Evolutionary conservation across 176 grass and related monocot species (phyloP).

Genomic region (Alloteropsis semialata): DNA sequence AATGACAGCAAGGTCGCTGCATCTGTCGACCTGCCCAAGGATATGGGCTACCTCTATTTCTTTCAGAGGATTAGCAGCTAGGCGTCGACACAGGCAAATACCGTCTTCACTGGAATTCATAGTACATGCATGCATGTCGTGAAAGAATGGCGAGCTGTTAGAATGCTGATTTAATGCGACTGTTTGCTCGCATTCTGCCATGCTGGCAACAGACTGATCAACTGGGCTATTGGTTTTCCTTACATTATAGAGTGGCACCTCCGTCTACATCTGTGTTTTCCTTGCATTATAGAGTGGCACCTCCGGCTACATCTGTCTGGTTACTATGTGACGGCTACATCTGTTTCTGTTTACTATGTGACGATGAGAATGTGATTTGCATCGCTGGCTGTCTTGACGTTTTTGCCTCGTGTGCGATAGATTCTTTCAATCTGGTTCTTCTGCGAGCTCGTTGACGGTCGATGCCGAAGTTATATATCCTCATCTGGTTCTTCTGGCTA

Average conservation of each 20-base stretch:
- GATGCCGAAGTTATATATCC: too few relatives aligned
- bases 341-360: too few relatives aligned
- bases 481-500: too few relatives aligned
- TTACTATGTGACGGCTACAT: too few relatives aligned
- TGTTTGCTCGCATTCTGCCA: background rate
- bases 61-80: conserved; percentile 66
- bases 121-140: conserved; percentile 1
- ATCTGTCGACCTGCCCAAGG: conserved; percentile 91
- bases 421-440: too few relatives aligned
- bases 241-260: too few relatives aligned
- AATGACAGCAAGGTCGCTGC: conserved; percentile 88
- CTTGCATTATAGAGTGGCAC: background rate
- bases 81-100: conserved; percentile 7
- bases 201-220: background rate
- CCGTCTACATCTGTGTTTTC: too few relatives aligned
- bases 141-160: background rate
- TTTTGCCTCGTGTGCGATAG: too few relatives aligned
- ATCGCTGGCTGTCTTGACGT: too few relatives aligned
- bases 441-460: too few relatives aligned
- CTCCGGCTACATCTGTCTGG: background rate
- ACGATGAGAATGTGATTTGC: too few relatives aligned
- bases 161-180: background rate
- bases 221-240: background rate
- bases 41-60: conserved; percentile 98
- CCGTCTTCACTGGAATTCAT: background rate